These are phyloP conservation scores for Hortiboletus campestris DNA, from an alignment of 768 basidiomycete genomes.

Conservation along the genomic window DNA sequence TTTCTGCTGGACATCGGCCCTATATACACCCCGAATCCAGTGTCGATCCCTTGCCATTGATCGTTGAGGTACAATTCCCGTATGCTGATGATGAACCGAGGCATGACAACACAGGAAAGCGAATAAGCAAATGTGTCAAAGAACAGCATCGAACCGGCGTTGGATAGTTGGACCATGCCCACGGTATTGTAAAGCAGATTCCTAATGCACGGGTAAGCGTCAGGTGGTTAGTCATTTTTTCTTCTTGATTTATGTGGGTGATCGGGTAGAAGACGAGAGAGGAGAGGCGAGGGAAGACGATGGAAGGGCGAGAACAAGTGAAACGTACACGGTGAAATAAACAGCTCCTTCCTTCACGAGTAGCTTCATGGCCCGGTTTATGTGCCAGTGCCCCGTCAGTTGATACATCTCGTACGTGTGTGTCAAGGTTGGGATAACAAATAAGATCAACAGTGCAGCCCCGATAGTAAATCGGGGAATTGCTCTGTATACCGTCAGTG, in stretches of 20 bases:
- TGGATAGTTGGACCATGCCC: background rate
- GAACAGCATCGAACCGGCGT: background rate
- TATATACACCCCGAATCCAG: slow-evolving; percentile 5
- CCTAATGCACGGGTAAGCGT: background rate
- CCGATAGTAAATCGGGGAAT: slow-evolving; percentile 6
- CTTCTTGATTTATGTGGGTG: background rate
- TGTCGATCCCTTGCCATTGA: slow-evolving; percentile 6
- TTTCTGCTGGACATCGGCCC: too few relatives aligned
- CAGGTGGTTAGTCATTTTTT: background rate
- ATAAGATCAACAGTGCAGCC: background rate
- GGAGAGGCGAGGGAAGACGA: too few relatives aligned
- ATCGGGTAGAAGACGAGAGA: background rate
- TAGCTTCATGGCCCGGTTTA: slow-evolving; percentile 1
- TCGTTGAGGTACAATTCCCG: background rate
- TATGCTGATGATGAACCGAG: slow-evolving; percentile 15
- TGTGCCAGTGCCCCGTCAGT: slow-evolving; percentile 6
- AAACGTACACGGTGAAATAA: slow-evolving; percentile 13
- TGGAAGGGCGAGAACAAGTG: background rate
- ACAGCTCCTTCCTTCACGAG: slow-evolving; percentile 8
- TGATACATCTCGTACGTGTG: background rate
- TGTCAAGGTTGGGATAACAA: background rate
- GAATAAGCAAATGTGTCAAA: background rate
- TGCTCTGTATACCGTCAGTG: background rate
- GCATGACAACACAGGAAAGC: slow-evolving; percentile 3
- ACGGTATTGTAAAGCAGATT: slow-evolving; percentile 5